phyloP scores from a whole-genome alignment of 176 grass and related monocot species.

The Cymbopogon citratus region DNA sequence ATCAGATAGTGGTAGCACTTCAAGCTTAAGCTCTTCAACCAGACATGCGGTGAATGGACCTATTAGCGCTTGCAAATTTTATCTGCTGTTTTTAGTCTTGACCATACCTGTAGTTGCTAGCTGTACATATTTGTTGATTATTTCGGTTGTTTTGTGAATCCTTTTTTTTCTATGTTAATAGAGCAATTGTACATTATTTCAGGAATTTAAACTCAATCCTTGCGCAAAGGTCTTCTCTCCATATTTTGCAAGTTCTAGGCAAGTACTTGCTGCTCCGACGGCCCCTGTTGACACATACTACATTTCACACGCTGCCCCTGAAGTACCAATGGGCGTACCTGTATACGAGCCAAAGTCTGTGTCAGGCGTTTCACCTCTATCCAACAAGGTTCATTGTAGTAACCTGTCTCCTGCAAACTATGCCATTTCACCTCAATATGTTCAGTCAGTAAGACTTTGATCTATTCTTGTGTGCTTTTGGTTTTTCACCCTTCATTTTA shows the following conservation, averaged over 20 bases:
- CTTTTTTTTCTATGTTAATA: background rate
- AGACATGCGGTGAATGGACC: slow-evolving; percentile 14
- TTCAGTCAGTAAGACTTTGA: slow-evolving; percentile 39
- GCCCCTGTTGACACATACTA: slow-evolving; percentile 48
- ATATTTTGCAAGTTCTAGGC: slow-evolving; percentile 58
- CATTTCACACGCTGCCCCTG: slow-evolving; percentile 34
- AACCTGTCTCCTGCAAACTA: slow-evolving; percentile 51
- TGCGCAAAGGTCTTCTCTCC: slow-evolving; percentile 78
- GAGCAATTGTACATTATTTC: slow-evolving; percentile 29
- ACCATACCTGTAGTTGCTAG: background rate
- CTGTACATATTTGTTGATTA: background rate
- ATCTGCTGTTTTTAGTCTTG: slow-evolving; percentile 22
- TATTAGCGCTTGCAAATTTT: slow-evolving; percentile 3
- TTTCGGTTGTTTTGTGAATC: background rate
- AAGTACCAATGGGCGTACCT: slow-evolving; percentile 46
- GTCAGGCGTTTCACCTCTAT: slow-evolving; percentile 38
- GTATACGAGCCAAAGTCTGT: slow-evolving; percentile 51
- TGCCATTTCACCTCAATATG: slow-evolving; percentile 48
- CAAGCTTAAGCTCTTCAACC: background rate
- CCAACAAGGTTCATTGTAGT: slow-evolving; percentile 66
- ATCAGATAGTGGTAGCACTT: background rate
- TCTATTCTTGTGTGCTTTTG: slow-evolving; percentile 11
- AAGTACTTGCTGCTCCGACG: slow-evolving; percentile 23
- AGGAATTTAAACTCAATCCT: slow-evolving; percentile 96
- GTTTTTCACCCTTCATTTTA: slow-evolving; percentile 5